Base-by-base conservation (phyloP, 805 yeast species). In the Clavispora phyllophila region DNA sequence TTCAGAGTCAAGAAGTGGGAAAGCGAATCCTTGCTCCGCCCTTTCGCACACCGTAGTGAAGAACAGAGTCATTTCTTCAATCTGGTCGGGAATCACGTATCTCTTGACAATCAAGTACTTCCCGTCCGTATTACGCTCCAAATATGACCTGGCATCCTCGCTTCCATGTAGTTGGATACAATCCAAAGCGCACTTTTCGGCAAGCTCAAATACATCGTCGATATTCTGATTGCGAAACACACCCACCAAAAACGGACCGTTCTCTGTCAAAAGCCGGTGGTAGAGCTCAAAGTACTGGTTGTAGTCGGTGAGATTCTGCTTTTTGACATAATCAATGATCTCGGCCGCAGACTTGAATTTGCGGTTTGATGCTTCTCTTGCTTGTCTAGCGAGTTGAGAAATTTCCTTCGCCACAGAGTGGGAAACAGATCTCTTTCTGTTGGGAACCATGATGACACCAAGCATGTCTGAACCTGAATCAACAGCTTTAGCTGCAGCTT, bases 371-470 rank as follows among this genome's bases (percentile, higher is more conserved):
- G 40, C 53, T 25, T 32, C 43, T 49, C 65, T 50, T 28, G 47
- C 54, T 15, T 38, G 49, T 49, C 47, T 47, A 2, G 69, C 73
- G 22, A 68, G 35, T 10, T 35, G 13, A 1, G 67, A 45, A 6
- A 70, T 60, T 15, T 45, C 44, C 23, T 45, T 41, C 3, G 71
- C 75, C n/a, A 52, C 57, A 0, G 50, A 55, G 2, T 43, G 44
- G 15, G 59, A 59, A 1, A 88, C 75, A 0, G 96, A 87, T 42
- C 99, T 75, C 29, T 76, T 75, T 43, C 96, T 68, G 18, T 76
- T 76, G 0, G 97, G 98, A 2, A 89, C 98, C 58, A 93, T 61
- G 23, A 93, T 93, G 51, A 87, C 78, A 1, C 99, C 99, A 2
- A 91, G 54, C 32, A 87, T 60, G 49, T 84, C 78, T 0, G 97